phyloP scores from a whole-genome alignment of 2,329 filamentous ascomycete genomes.

The Nothomitra cinnamomea region DNA sequence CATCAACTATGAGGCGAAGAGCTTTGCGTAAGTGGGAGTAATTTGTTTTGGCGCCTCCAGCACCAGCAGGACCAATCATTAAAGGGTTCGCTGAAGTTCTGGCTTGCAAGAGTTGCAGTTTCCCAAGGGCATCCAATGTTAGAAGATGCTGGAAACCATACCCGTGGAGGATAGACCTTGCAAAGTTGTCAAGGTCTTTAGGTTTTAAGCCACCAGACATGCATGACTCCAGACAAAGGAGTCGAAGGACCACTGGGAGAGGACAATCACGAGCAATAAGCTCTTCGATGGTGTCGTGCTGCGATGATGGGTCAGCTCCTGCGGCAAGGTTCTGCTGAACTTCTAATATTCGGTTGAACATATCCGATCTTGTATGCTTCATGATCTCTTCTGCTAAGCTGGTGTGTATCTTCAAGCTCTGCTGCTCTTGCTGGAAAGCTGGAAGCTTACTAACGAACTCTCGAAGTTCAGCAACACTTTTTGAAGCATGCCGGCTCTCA shows the following conservation, averaged over 20 bases:
- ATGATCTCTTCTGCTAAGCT: conserved; percentile 89
- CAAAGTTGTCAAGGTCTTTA: conserved; percentile 79
- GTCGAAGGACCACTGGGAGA: conserved; percentile 61
- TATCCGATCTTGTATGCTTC: conserved; percentile 75
- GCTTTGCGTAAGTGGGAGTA: conserved; percentile 77
- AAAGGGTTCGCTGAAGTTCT: conserved; percentile 61
- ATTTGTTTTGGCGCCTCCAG: conserved; percentile 60
- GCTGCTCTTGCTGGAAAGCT: conserved; percentile 81
- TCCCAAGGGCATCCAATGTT: conserved; percentile 76
- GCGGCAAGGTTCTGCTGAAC: conserved; percentile 92
- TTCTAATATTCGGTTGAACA: conserved; percentile 76
- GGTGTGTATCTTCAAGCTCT: conserved; percentile 82
- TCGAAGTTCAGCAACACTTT: conserved; percentile 77
- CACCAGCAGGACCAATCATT: conserved; percentile 57
- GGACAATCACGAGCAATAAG: conserved; percentile 79
- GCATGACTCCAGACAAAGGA: conserved; percentile 83
- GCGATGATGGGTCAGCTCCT: conserved; percentile 71
- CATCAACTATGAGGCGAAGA: conserved; percentile 80
- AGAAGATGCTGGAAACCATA: conserved; percentile 92
- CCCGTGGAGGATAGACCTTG: conserved; percentile 71
- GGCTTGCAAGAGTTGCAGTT: conserved; percentile 69
- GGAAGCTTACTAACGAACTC: conserved; percentile 93
- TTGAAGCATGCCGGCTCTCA: conserved; percentile 69
- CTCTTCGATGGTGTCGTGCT: conserved; percentile 84
- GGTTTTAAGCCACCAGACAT: conserved; percentile 76